These are phyloP conservation scores for peach (Prunus persica) DNA, from an alignment of 306 rosid genomes.

Conservation along the genomic window Prunus_persica_NCBIv2 NC_034016.1:22417001-22417500, in stretches of 20 bases:
- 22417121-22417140: constrained; percentile 85
- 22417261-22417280: constrained; percentile 63
- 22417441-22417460: constrained; percentile 49
- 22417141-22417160: constrained; percentile 98
- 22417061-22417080: constrained; percentile 50
- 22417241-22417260: constrained; percentile 49
- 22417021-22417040: constrained; percentile 76
- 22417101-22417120: constrained; percentile 44
- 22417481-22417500: not conserved
- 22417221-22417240: constrained; percentile 93
- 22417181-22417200: constrained; percentile 96
- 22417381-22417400: constrained; percentile 41
- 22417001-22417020: constrained; percentile 87
- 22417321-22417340: constrained; percentile 64
- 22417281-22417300: constrained; percentile 57
- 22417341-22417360: constrained; percentile 74
- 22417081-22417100: constrained; percentile 50
- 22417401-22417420: constrained; percentile 48
- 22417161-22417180: constrained; percentile 95
- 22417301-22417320: constrained; percentile 66
- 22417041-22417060: constrained; percentile 38
- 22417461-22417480: constrained; percentile 27
- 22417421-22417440: constrained; percentile 49
- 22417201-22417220: constrained; percentile 96
- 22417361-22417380: constrained; percentile 60